Evolutionary conservation across 2,329 filamentous ascomycete genomes (phyloP).

Genomic region (Colletotrichum echinochloae): DNA sequence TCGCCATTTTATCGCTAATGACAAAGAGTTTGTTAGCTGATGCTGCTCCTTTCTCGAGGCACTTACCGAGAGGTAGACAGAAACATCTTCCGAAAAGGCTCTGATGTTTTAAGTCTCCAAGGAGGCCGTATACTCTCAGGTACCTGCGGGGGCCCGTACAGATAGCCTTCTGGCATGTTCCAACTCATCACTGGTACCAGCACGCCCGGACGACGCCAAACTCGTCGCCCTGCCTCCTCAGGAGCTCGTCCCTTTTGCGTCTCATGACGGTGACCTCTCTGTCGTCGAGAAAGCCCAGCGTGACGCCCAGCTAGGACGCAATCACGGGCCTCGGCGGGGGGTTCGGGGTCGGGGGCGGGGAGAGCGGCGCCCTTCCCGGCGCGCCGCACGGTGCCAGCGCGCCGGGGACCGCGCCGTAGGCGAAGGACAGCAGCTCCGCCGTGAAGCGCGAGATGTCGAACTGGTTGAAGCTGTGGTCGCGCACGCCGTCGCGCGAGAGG

Average conservation of each 20-base stretch:
- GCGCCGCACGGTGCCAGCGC: neutral
- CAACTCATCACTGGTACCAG: conserved; percentile 5
- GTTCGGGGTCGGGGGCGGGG: too few species aligned
- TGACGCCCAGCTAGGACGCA: conserved; percentile 25
- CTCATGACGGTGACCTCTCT: conserved; percentile 8
- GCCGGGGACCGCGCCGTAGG: conserved; percentile 41
- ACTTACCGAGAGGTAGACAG: too few species aligned
- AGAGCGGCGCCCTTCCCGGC: too few species aligned
- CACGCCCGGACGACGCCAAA: conserved; percentile 14
- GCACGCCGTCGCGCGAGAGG: conserved; percentile 38
- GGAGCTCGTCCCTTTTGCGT: conserved; percentile 16
- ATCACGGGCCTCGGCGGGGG: conserved; percentile 14
- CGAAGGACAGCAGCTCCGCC: conserved; percentile 47
- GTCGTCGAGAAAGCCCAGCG: neutral
- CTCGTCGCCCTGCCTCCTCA: conserved; percentile 17
- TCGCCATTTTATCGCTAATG: neutral
- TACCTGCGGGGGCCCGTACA: too few species aligned
- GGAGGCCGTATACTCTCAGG: neutral
- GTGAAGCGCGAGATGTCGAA: conserved; percentile 48
- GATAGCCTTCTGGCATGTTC: too few species aligned
- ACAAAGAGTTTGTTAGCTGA: neutral
- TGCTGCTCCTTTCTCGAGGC: too few species aligned
- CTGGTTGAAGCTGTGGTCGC: conserved; percentile 30
- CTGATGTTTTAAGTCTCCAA: neutral
- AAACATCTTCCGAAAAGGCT: neutral